Conservation (phyloP, 768 basidiomycete genomes). For the Lepiota subincarnata region DNA sequence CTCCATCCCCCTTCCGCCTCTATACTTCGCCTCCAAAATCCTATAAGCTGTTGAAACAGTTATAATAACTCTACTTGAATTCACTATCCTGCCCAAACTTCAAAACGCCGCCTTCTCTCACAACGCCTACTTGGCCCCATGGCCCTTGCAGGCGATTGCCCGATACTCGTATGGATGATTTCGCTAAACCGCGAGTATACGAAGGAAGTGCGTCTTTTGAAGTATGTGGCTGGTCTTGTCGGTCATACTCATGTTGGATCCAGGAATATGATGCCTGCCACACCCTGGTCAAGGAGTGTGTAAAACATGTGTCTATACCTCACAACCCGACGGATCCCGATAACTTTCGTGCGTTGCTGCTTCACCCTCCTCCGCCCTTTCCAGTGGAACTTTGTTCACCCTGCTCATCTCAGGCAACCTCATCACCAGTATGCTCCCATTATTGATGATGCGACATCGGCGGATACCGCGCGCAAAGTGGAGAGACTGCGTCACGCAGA, state of each 20-base stretch:
- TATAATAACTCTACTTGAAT: no score
- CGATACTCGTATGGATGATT: constrained; percentile 78
- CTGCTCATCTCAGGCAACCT: constrained; percentile 47
- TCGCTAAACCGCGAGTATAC: constrained; percentile 73
- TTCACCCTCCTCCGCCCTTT: not conserved
- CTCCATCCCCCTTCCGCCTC: no score
- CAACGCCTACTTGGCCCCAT: no score
- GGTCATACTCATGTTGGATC: constrained; percentile 3
- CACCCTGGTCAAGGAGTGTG: constrained; percentile 55
- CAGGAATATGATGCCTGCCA: constrained; percentile 76
- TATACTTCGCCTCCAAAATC: no score
- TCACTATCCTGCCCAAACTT: no score
- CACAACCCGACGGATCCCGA: constrained; percentile 58
- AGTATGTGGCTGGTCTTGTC: constrained; percentile 2
- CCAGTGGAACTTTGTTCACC: not conserved
- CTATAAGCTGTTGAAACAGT: no score
- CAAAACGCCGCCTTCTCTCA: no score
- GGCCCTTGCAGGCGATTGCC: constrained; percentile 37
- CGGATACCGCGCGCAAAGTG: constrained; percentile 74
- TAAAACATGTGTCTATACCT: constrained; percentile 49
- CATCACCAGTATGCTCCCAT: constrained; percentile 69
- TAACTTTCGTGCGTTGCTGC: constrained; percentile 58
- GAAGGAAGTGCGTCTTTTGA: constrained; percentile 42
- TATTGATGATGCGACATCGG: constrained; percentile 84
- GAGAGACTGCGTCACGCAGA: constrained; percentile 56